Evolutionary conservation across 140 eudicot genomes (phyloP), one percentile per base, ranked within the genome.

Genomic region (Flaveria floridana): DNA sequence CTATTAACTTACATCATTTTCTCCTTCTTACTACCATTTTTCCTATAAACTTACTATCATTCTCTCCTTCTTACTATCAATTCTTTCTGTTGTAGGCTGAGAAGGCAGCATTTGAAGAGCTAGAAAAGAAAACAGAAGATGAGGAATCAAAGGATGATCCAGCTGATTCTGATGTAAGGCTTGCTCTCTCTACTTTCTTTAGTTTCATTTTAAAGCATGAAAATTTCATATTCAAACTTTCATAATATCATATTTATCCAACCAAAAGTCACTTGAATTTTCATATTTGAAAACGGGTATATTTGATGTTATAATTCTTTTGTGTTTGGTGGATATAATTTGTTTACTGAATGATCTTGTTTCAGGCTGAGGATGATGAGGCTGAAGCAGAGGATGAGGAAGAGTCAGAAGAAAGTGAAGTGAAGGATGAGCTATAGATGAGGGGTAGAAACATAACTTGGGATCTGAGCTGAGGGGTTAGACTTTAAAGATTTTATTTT

Each of bases 81-180:
- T 56, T 62, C 1, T 28, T 62, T 26, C 58, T 68, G 0, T 73
- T 25, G 58, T 84, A 88, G 95, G 97, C 96, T 70, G 97, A 90
- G 82, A 90, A 90, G 75, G 90, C 90, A 30, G 90, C 88, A 76
- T 90, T 90, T 83, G 97, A 90, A 34, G 97, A 90, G 83, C 88
- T 80, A 61, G 95, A 90, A 76, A 90, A 90, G 97, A 74, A 81
- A 79, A 73, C 47, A 6, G 96, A 90, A 68, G 94, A 72, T 15
- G 95, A 88, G 90, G 98, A 90, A 77, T 66, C 91, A 11, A 93
- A 93, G 88, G 84, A 80, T 66, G 96, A 85, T 50, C 91, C 93
- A 6, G 82, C 46, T 79, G 98, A 88, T 69, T 93, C 98, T 68
- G 98, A 93, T 82, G 98, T 92, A 87, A 82, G 87, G 50, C 67